phyloP scores from a whole-genome alignment of 768 basidiomycete species.

The Termitomyces sp. region DNA sequence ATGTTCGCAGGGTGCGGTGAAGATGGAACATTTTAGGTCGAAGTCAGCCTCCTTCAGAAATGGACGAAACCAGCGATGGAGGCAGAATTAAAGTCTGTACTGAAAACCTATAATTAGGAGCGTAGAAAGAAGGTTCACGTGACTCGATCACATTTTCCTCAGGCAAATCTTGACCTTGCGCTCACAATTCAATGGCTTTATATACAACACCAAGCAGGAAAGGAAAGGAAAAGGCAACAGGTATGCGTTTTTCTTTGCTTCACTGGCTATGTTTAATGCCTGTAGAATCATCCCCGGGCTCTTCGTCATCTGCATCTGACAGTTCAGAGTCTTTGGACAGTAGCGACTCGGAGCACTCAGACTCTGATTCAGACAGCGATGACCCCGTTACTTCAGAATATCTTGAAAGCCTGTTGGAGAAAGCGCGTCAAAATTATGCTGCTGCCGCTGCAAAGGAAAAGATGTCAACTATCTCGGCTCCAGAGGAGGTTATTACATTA shows the following conservation, averaged over 20 bases:
- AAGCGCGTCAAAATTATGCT: constrained; percentile 47
- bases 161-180: neutral
- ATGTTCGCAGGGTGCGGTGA: constrained; percentile 3
- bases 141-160: constrained; percentile 5
- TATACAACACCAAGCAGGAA: constrained; percentile 27
- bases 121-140: constrained; percentile 6
- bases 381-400: constrained; percentile 51
- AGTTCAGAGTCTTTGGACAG: constrained; percentile 21
- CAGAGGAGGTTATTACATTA: constrained; percentile 50
- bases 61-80: neutral
- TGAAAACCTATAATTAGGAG: too few relatives aligned
- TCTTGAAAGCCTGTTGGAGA: constrained; percentile 56
- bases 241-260: constrained; percentile 12
- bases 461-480: constrained; percentile 12
- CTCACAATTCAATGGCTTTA: constrained; percentile 10
- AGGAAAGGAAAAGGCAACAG: constrained; percentile 40
- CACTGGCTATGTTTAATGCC: neutral
- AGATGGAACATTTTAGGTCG: constrained; percentile 6
- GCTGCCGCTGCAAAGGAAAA: constrained; percentile 23
- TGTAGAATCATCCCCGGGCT: constrained; percentile 2
- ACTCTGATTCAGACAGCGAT: constrained; percentile 39
- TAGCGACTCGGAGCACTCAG: constrained; percentile 27
- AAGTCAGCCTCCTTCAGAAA: neutral
- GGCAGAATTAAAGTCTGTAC: too few relatives aligned
- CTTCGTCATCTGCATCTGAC: constrained; percentile 20